Evolutionary conservation across 257 asterid genomes (phyloP).

Genomic region (Przewalskia tangutica): DNA sequence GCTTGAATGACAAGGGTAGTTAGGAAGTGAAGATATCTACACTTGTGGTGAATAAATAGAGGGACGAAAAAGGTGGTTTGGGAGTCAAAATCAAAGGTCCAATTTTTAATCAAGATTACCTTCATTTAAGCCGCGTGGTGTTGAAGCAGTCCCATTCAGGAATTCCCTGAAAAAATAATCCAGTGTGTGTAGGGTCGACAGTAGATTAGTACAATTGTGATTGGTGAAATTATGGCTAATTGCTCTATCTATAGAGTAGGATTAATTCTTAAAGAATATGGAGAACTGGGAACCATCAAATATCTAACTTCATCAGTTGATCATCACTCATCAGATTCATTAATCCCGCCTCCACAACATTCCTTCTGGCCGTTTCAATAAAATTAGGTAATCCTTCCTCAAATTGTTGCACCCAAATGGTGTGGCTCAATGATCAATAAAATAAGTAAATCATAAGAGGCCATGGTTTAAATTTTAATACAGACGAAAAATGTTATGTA

Average conservation of each 20-base stretch:
- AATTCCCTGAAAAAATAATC: neutral
- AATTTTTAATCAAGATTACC: neutral
- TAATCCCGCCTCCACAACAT: neutral
- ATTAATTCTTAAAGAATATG: neutral
- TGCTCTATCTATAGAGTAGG: neutral
- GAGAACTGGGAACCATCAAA: neutral
- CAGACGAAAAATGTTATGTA: too few species aligned
- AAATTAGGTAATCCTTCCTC: too few species aligned
- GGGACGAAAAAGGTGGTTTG: neutral
- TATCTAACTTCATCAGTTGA: too few species aligned
- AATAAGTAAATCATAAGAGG: too few species aligned
- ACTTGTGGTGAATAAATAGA: conserved; percentile 55
- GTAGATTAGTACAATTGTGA: neutral
- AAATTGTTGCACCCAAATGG: too few species aligned
- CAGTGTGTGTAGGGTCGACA: neutral
- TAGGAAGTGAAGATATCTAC: conserved; percentile 19
- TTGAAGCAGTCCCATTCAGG: neutral
- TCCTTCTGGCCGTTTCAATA: neutral
- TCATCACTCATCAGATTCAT: neutral
- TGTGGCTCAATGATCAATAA: too few species aligned
- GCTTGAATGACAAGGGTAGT: conserved; percentile 12
- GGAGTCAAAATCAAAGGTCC: conserved; percentile 14
- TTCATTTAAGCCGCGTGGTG: conserved; percentile 2
- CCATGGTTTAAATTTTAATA: too few species aligned
- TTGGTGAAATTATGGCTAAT: neutral